These are phyloP conservation scores for Phytopythium cucurbitacearum DNA, from an alignment of 352 stramenopile species.

Conservation along the genomic window DNA sequence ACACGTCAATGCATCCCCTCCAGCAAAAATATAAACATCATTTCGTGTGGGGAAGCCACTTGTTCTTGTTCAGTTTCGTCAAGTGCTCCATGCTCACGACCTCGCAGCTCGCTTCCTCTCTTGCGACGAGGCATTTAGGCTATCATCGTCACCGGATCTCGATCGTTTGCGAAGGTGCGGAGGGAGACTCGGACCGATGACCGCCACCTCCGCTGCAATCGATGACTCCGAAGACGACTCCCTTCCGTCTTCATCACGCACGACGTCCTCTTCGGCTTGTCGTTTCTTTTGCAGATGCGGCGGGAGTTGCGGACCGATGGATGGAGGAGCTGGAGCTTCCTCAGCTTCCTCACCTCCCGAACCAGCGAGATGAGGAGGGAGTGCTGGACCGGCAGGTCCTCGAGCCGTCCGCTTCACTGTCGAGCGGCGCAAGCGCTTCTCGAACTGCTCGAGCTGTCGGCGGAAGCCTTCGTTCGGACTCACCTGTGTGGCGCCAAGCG, in stretches of 20 bases:
- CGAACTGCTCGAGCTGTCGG: conserved; percentile 55
- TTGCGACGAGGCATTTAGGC: not conserved
- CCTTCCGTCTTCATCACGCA: too few species aligned
- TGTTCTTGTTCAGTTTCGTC: too few species aligned
- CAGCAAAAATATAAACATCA: too few species aligned
- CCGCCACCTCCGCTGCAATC: not conserved
- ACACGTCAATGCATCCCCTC: too few species aligned
- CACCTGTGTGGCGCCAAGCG: conserved; percentile 10
- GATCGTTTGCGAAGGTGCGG: conserved; percentile 11
- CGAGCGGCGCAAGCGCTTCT: conserved; percentile 30
- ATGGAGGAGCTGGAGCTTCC: conserved; percentile 7
- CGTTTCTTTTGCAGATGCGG: conserved; percentile 19
- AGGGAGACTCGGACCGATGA: conserved; percentile 25
- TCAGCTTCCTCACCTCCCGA: conserved; percentile 1
- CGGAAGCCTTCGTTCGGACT: conserved; percentile 77
- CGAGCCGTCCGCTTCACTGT: conserved; percentile 24
- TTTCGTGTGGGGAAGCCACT: too few species aligned
- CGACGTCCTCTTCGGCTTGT: too few species aligned
- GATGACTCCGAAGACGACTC: not conserved
- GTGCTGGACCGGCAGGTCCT: conserved; percentile 18
- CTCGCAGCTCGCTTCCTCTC: not conserved
- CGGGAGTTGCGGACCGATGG: conserved; percentile 63
- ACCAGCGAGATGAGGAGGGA: conserved; percentile 8
- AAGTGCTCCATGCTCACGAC: too few species aligned
- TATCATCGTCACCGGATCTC: not conserved